Evolutionary conservation across 257 asterid genomes (phyloP).

Genomic region (Fraxinus cuspidata): DNA sequence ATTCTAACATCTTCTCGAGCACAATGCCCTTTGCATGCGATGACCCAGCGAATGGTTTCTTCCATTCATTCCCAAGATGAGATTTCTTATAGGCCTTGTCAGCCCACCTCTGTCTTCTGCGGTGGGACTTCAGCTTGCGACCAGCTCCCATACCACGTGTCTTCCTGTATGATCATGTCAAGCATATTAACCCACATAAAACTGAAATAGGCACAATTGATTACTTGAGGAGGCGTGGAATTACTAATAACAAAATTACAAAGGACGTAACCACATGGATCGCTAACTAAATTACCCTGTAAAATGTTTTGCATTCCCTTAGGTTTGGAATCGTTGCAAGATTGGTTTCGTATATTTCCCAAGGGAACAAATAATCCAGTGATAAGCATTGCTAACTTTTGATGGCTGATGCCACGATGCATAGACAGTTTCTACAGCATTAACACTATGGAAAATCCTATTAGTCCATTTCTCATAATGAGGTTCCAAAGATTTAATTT

Average conservation of each 20-base stretch:
- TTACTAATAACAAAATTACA: neutral
- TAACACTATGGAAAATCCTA: neutral
- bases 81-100: conserved; percentile 62
- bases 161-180: conserved; percentile 34
- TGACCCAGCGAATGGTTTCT: conserved; percentile 64
- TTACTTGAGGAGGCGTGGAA: neutral
- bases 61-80: conserved; percentile 66
- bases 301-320: neutral
- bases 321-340: neutral
- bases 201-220: neutral
- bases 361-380: neutral
- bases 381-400: neutral
- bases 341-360: neutral
- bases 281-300: neutral
- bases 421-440: neutral
- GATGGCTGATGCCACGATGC: neutral
- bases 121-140: conserved; percentile 66
- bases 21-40: conserved; percentile 68
- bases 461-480: neutral
- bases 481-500: neutral
- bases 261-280: neutral
- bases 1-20: conserved; percentile 55
- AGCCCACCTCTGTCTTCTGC: conserved; percentile 57
- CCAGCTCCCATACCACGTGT: conserved; percentile 76
- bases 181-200: neutral